Conservation (phyloP, 2,329 filamentous ascomycete species). For the Trichoderma asperellum region DNA sequence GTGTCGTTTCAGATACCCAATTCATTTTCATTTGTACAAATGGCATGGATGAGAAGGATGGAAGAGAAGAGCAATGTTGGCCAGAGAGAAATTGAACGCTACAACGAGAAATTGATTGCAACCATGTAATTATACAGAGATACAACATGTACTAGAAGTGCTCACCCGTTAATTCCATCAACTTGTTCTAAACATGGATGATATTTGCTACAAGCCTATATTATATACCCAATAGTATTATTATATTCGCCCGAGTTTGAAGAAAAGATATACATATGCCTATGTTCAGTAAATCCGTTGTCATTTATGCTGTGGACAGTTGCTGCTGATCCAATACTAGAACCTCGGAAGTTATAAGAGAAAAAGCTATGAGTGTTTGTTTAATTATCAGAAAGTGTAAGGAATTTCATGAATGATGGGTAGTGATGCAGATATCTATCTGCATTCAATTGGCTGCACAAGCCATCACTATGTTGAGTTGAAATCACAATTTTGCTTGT, state of each 20-base stretch:
- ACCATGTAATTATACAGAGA: not conserved
- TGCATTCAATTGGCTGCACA: too few relatives aligned
- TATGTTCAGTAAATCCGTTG: too few relatives aligned
- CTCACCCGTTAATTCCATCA: not conserved
- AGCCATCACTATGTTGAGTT: too few relatives aligned
- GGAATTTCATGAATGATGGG: too few relatives aligned
- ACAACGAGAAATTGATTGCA: not conserved
- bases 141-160: not conserved
- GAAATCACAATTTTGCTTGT: too few relatives aligned
- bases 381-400: too few relatives aligned
- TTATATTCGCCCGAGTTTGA: not conserved
- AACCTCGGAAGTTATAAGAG: too few relatives aligned
- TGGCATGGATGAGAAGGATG: not conserved
- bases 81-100: not conserved
- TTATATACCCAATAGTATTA: not conserved
- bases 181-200: not conserved
- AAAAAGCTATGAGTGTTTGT: too few relatives aligned
- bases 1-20: conserved; percentile 27
- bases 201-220: not conserved
- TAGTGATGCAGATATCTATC: too few relatives aligned
- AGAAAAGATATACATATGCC: too few relatives aligned
- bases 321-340: too few relatives aligned
- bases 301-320: too few relatives aligned
- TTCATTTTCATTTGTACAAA: conserved; percentile 20
- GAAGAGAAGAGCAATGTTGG: not conserved